These are phyloP conservation scores for Saccharomycopsis babjevae DNA, from an alignment of 805 yeast genomes.

Conservation along the genomic window DNA sequence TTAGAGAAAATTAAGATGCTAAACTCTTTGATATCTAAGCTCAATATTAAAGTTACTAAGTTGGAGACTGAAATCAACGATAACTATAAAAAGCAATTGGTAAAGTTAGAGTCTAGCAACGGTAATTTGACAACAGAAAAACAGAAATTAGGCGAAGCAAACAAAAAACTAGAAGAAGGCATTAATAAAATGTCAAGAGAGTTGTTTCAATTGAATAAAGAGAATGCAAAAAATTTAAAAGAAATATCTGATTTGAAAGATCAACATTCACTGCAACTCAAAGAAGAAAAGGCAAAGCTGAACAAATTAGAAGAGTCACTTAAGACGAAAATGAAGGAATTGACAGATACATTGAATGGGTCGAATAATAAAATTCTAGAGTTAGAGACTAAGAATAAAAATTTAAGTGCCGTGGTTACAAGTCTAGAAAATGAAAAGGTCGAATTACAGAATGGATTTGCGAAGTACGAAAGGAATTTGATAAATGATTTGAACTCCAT, in stretches of 20 bases:
- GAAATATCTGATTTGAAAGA: conserved; percentile 34
- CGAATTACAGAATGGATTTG: conserved; percentile 17
- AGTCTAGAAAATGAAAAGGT: conserved; percentile 22
- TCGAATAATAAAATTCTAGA: conserved; percentile 14
- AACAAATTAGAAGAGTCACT: conserved; percentile 18
- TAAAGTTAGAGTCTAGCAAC: conserved; percentile 19
- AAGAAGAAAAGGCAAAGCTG: conserved; percentile 29
- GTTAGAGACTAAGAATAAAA: conserved; percentile 14
- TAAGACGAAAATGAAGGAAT: conserved; percentile 18
- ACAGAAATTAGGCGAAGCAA: conserved; percentile 27
- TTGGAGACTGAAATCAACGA: conserved; percentile 14
- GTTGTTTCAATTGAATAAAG: conserved; percentile 51
- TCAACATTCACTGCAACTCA: conserved; percentile 26
- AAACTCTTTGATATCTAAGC: conserved; percentile 6
- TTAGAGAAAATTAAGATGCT: conserved; percentile 4
- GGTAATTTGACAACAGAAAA: conserved; percentile 22
- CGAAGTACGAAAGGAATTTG: conserved; percentile 15
- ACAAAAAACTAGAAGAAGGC: conserved; percentile 69
- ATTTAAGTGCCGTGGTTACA: conserved; percentile 19
- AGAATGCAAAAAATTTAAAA: conserved; percentile 42
- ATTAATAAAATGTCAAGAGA: conserved; percentile 87
- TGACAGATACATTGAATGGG: not conserved
- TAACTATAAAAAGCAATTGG: conserved; percentile 5
- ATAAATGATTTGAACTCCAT: conserved; percentile 15
- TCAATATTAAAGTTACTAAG: conserved; percentile 11